Percentiles rank a stretch among this genome's conserved stretches.
Conservation (phyloP, 1,284 basidiomycete species). For the Ganoderma meredithae region DNA sequence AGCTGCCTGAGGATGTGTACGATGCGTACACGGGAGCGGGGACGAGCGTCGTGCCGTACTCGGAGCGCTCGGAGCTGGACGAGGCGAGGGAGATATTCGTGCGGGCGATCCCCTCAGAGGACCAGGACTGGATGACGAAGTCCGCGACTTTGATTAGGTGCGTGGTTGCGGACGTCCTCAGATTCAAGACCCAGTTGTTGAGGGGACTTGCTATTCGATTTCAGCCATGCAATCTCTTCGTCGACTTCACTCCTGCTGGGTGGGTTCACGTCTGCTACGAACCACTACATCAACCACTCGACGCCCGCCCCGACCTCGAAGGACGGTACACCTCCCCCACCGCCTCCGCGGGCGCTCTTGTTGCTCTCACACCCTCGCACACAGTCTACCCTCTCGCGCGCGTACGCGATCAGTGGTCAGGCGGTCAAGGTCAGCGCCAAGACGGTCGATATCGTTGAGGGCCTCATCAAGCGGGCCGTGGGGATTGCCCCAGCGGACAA, state of each 20-base stretch:
- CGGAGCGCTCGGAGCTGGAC: slow-evolving; percentile 46
- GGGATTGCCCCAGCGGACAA: slow-evolving; percentile 33
- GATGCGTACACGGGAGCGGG: slow-evolving; percentile 41
- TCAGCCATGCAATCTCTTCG: slow-evolving; percentile 72
- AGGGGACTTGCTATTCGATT: not conserved
- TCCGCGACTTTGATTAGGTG: slow-evolving; percentile 76
- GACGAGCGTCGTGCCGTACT: slow-evolving; percentile 28
- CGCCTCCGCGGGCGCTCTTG: slow-evolving; percentile 59
- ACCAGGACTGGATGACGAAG: slow-evolving; percentile 78
- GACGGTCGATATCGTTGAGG: slow-evolving; percentile 69
- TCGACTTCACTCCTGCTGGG: slow-evolving; percentile 70
- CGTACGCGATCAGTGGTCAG: slow-evolving; percentile 70
- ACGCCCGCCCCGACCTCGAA: slow-evolving; percentile 48
- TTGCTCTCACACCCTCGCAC: slow-evolving; percentile 69
- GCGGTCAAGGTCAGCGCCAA: slow-evolving; percentile 72
- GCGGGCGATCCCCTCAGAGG: slow-evolving; percentile 66
- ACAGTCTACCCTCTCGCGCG: slow-evolving; percentile 61
- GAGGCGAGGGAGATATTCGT: slow-evolving; percentile 62
- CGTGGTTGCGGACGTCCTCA: slow-evolving; percentile 25
- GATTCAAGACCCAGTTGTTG: not conserved
- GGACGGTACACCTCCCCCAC: slow-evolving; percentile 39
- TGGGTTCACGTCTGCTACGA: slow-evolving; percentile 69
- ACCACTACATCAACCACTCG: slow-evolving; percentile 68
- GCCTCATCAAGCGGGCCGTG: slow-evolving; percentile 61
- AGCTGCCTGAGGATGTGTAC: slow-evolving; percentile 57